Evolutionary conservation across 345 rosid species (phyloP).

Genomic region (Hibiscus trionum): DNA sequence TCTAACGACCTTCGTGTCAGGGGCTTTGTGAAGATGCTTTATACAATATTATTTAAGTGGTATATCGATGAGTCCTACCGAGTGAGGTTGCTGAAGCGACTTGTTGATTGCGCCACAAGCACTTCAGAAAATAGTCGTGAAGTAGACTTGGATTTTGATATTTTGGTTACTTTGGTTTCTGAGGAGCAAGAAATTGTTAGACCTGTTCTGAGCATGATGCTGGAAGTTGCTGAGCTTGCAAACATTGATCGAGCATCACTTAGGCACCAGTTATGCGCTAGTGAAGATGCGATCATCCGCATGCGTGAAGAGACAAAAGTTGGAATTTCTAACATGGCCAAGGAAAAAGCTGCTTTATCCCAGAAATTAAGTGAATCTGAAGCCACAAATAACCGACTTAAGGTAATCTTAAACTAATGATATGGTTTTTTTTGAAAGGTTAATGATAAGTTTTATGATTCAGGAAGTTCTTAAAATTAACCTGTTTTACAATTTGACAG

Average conservation of each 20-base stretch:
- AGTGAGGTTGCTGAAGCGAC: conserved; percentile 75
- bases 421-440: neutral
- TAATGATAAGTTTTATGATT: neutral
- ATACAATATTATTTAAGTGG: conserved; percentile 76
- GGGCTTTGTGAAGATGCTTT: conserved; percentile 80
- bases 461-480: conserved; percentile 10
- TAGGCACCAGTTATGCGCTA: conserved; percentile 82
- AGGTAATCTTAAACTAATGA: conserved; percentile 43
- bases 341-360: conserved; percentile 52
- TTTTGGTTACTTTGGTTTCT: conserved; percentile 67
- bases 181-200: conserved; percentile 75
- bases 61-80: conserved; percentile 73
- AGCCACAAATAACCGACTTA: conserved; percentile 58
- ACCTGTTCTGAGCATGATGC: conserved; percentile 76
- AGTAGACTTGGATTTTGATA: conserved; percentile 66
- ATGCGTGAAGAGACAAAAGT: conserved; percentile 61
- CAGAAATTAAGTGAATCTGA: conserved; percentile 79
- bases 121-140: conserved; percentile 54
- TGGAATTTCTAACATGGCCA: conserved; percentile 54
- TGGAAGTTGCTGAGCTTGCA: conserved; percentile 84
- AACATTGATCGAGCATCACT: conserved; percentile 88
- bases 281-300: conserved; percentile 70
- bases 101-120: conserved; percentile 77
- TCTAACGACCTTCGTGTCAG: conserved; percentile 63
- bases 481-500: conserved; percentile 40